A percentile compares a stretch with the other conserved stretches of the same genome.
phyloP scores from a whole-genome alignment of 176 grass and related monocot species.

The Stipa capillata region DNA sequence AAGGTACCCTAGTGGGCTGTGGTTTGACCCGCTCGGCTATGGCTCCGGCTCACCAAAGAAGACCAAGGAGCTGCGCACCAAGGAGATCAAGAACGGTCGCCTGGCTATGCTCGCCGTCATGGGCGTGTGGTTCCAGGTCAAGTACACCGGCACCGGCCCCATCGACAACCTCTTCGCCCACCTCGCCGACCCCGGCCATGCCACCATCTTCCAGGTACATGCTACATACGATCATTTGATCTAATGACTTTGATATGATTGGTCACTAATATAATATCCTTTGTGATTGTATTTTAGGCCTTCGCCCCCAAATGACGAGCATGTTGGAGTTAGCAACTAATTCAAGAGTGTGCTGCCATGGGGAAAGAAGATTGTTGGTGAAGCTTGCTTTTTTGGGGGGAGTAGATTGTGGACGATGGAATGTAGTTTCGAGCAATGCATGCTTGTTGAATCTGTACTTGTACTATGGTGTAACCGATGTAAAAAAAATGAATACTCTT shows the following conservation, averaged over 20 bases:
- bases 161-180: constrained; percentile 98
- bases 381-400: background rate
- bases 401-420: constrained; percentile 2
- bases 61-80: constrained; percentile 80
- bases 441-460: constrained; percentile 29
- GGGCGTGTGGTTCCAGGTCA: constrained; percentile 89
- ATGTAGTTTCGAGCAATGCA: constrained; percentile 26
- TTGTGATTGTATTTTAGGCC: constrained; percentile 32
- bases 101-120: constrained; percentile 95
- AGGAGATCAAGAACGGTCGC: constrained; percentile 99
- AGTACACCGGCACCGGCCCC: constrained; percentile 88
- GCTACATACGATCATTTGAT: background rate
- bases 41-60: constrained; percentile 64
- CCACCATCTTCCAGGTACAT: constrained; percentile 76
- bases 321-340: background rate
- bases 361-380: constrained; percentile 20
- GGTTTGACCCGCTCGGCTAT: constrained; percentile 92
- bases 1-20: constrained; percentile 82
- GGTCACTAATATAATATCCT: background rate
- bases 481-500: constrained; percentile 38
- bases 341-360: background rate
- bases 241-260: background rate
- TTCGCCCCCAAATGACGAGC: constrained; percentile 72
- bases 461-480: constrained; percentile 33
- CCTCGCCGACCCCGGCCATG: constrained; percentile 81